Conservation (phyloP, 2,329 filamentous ascomycete genomes). For the Aspergillus flavus region DNA sequence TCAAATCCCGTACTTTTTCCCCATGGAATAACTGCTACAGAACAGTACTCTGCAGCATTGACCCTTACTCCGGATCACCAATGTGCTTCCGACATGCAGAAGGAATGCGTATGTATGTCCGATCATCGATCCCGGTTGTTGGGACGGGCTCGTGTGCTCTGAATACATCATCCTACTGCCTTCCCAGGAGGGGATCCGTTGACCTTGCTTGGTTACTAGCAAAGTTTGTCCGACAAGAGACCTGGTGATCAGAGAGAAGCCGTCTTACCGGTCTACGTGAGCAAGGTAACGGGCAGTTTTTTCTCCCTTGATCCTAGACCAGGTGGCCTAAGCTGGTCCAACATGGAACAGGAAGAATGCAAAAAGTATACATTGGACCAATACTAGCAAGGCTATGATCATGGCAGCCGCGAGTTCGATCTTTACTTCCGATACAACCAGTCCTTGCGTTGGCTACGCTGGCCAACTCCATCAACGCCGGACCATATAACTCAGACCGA, state of each 20-base stretch:
- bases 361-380: neutral
- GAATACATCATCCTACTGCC: neutral
- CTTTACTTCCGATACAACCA: neutral
- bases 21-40: neutral
- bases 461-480: neutral
- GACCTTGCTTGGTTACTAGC: neutral
- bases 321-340: neutral
- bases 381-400: neutral
- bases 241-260: neutral
- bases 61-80: slow-evolving; percentile 6
- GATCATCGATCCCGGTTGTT: neutral
- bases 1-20: neutral
- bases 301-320: neutral
- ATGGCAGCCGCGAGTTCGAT: neutral
- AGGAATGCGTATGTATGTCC: neutral
- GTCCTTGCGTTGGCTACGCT: neutral
- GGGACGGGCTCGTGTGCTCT: neutral
- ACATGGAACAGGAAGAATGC: neutral
- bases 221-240: neutral
- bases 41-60: neutral
- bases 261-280: neutral
- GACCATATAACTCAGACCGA: neutral
- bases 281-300: neutral
- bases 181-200: neutral
- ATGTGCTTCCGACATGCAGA: slow-evolving; percentile 5